Evolutionary conservation across 345 rosid genomes (phyloP), one percentile per base, ranked within the genome.

Genomic region (Barbarea vulgaris): DNA sequence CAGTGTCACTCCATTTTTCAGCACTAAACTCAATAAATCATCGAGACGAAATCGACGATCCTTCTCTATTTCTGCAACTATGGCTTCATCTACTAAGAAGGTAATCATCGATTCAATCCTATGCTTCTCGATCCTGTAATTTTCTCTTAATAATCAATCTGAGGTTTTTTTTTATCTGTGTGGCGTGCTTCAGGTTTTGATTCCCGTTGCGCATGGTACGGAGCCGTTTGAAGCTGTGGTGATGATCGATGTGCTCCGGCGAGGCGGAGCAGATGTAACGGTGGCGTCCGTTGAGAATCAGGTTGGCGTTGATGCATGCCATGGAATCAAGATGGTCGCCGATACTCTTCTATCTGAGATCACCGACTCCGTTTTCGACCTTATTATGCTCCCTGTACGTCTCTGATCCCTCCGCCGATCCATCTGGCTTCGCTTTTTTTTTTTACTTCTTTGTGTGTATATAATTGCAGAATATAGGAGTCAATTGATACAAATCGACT

Each of bases 141-240:
- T 18, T 13, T 36, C 56, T 41, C 11, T 18, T 56, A 30, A 62
- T 17, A 6, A 69, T 36, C 50, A 6, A 69, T 36, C 50, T 0
- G 53, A 67, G 19, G 13, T 27, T 48, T 62, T 25, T 2, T 2
- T 27, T 2, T 27, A 27, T 27, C 3, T 4, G 30, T 27, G 30
- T 27, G 30, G 4, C 30, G 4, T 27, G 30, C 3, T 46, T 51
- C 47, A 94, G 98, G 98, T 94, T 82, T 83, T 94, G 87, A 89
- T 91, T 61, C 98, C 97, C 48, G 81, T 94, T 68, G 98, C 97
- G 4, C 82, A 91, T 62, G 98, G 97, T 12, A 87, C 90, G 39
- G 98, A 94, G 81, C 97, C 98, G 70, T 85, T 94, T 83, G 97
- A 94, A 81, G 97, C 98, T 27, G 92, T 89, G 73, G 84, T 94